Conservation (phyloP, 805 yeast species). For the Blastobotrys chiropterorum region DNA sequence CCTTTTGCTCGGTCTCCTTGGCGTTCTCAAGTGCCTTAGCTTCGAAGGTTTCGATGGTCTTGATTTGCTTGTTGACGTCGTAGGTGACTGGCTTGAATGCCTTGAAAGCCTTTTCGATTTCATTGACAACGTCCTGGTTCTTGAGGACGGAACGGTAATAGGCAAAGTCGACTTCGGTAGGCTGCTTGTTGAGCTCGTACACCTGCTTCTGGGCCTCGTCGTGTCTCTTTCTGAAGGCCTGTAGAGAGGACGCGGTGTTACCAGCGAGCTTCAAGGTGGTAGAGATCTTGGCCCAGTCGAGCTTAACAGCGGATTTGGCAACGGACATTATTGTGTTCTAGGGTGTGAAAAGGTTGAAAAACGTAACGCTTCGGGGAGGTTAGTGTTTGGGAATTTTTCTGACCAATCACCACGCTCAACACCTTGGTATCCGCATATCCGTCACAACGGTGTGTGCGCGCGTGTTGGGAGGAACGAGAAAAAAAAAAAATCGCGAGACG, state of each 20-base stretch:
- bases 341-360: background rate
- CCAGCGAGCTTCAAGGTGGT: conserved; percentile 89
- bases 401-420: conserved; percentile 3
- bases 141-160: conserved; percentile 75
- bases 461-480: background rate
- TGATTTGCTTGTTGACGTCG: conserved; percentile 83
- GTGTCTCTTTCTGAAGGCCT: conserved; percentile 95
- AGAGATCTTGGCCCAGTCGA: conserved; percentile 92
- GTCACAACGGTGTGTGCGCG: background rate
- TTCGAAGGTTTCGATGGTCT: conserved; percentile 90
- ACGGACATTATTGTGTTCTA: conserved; percentile 2
- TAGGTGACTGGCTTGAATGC: conserved; percentile 77
- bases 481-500: conserved; percentile 1
- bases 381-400: conserved; percentile 1
- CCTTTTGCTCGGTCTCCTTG: conserved; percentile 83
- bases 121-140: conserved; percentile 72
- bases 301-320: conserved; percentile 55
- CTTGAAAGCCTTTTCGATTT: conserved; percentile 70
- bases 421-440: background rate
- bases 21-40: conserved; percentile 95
- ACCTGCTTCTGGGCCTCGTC: conserved; percentile 92
- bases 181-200: conserved; percentile 62
- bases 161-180: conserved; percentile 72
- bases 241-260: conserved; percentile 77
- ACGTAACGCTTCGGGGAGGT: background rate